Conservation (phyloP, 2,329 filamentous ascomycete genomes). For the Lecanicillium sp. region DNA sequence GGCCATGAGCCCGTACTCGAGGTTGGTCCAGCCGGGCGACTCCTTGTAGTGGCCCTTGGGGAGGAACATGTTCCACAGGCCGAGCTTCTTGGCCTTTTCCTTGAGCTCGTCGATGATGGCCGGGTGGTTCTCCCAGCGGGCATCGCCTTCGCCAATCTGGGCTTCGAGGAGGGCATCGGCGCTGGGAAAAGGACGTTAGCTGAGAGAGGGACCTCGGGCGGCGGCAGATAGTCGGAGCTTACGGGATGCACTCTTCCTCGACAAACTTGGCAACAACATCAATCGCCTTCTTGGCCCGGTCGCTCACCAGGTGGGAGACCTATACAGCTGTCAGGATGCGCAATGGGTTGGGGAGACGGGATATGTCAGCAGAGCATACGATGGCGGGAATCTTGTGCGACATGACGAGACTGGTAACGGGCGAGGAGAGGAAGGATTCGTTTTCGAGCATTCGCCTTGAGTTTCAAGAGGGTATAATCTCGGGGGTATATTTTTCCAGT, state of each 20-base stretch:
- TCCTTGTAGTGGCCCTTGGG: slow-evolving; percentile 93
- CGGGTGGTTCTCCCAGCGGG: slow-evolving; percentile 77
- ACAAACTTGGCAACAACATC: slow-evolving; percentile 93
- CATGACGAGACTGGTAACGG: slow-evolving; percentile 27
- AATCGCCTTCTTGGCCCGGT: slow-evolving; percentile 74
- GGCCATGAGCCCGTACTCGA: slow-evolving; percentile 97
- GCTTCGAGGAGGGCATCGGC: slow-evolving; percentile 76
- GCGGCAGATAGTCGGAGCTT: slow-evolving; percentile 26
- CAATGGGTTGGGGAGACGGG: no score
- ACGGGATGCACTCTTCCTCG: slow-evolving; percentile 88
- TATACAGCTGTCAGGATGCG: slow-evolving; percentile 23
- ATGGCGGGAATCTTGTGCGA: slow-evolving; percentile 41
- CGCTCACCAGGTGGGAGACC: slow-evolving; percentile 62
- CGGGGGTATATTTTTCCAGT: background rate
- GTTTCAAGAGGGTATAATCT: background rate
- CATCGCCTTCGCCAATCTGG: slow-evolving; percentile 68
- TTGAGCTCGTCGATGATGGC: slow-evolving; percentile 84
- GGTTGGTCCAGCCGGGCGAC: slow-evolving; percentile 87
- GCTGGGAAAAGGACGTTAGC: slow-evolving; percentile 28
- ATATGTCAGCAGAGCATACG: slow-evolving; percentile 25
- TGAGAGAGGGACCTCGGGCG: background rate
- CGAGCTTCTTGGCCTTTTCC: slow-evolving; percentile 70
- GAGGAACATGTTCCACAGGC: slow-evolving; percentile 98
- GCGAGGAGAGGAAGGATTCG: slow-evolving; percentile 7
- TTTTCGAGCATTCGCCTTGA: slow-evolving; percentile 12